These are phyloP conservation scores for Calonectria honghensis DNA, from an alignment of 2,329 filamentous ascomycete genomes.

Conservation along the genomic window DNA sequence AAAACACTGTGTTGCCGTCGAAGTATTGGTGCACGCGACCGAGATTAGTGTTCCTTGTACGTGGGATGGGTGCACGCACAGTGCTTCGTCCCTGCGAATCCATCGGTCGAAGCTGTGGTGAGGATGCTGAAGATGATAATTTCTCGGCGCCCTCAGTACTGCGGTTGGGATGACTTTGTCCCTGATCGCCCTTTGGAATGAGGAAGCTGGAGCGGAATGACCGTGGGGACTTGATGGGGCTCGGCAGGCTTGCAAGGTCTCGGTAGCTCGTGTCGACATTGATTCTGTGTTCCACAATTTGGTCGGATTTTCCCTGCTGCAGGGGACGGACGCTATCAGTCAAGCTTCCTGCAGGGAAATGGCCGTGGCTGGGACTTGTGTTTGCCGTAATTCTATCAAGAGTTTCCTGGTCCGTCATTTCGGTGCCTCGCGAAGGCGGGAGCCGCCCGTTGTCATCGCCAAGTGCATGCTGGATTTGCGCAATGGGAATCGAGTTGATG, in stretches of 20 bases:
- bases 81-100: conserved; percentile 59
- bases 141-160: conserved; percentile 84
- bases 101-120: conserved; percentile 77
- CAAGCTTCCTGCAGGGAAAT: conserved; percentile 76
- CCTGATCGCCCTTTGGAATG: conserved; percentile 74
- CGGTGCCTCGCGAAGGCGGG: conserved; percentile 86
- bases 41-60: conserved; percentile 61
- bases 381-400: conserved; percentile 83
- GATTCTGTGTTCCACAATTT: conserved; percentile 67
- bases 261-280: conserved; percentile 78
- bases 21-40: conserved; percentile 92
- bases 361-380: conserved; percentile 80
- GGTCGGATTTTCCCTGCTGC: conserved; percentile 71
- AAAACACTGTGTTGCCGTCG: conserved; percentile 94
- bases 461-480: conserved; percentile 55
- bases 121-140: conserved; percentile 86
- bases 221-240: conserved; percentile 81
- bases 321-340: conserved; percentile 88
- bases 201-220: conserved; percentile 87
- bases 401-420: conserved; percentile 84
- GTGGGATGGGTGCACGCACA: conserved; percentile 49
- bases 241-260: conserved; percentile 70
- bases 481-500: conserved; percentile 70
- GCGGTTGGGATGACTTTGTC: conserved; percentile 68
- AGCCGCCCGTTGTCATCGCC: conserved; percentile 69